A percentile compares a stretch with the other conserved stretches of the same genome.
Evolutionary conservation across 257 asterid species (phyloP).

Genomic region (Nicotiana otophora): DNA sequence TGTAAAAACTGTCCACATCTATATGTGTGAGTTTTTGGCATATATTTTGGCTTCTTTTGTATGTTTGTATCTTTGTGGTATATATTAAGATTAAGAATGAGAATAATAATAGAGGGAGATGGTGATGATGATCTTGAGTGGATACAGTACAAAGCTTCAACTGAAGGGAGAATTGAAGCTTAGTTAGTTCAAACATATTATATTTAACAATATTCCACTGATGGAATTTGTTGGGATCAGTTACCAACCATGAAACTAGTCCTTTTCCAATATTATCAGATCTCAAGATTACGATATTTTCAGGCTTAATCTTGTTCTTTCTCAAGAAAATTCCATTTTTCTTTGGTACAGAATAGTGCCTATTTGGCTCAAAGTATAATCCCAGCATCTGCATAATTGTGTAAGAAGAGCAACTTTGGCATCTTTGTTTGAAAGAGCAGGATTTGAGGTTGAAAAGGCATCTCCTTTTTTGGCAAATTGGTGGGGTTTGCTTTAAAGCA

Average conservation of each 20-base stretch:
- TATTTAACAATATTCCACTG: neutral
- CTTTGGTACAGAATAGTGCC: constrained; percentile 18
- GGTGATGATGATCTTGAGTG: constrained; percentile 23
- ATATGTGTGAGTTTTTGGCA: constrained; percentile 54
- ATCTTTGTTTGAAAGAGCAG: constrained; percentile 29
- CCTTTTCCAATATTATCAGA: constrained; percentile 34
- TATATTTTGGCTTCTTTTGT: constrained; percentile 53
- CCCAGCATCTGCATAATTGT: constrained; percentile 11
- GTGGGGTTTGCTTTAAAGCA: neutral
- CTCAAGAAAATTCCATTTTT: constrained; percentile 36
- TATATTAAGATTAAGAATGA: neutral
- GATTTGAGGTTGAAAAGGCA: constrained; percentile 17
- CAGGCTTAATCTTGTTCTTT: constrained; percentile 27
- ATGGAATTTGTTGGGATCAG: constrained; percentile 45
- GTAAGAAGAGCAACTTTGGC: constrained; percentile 34
- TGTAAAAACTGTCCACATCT: constrained; percentile 48
- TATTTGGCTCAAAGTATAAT: constrained; percentile 7
- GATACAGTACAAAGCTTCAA: constrained; percentile 26
- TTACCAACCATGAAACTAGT: constrained; percentile 5
- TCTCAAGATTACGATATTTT: constrained; percentile 59
- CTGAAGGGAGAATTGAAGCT: neutral
- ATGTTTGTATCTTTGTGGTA: constrained; percentile 53
- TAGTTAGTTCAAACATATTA: neutral
- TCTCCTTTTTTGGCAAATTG: constrained; percentile 15
- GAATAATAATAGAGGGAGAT: neutral